Base-by-base conservation (phyloP, 139 green algal species). In the Nannochloris sp. region DNA sequence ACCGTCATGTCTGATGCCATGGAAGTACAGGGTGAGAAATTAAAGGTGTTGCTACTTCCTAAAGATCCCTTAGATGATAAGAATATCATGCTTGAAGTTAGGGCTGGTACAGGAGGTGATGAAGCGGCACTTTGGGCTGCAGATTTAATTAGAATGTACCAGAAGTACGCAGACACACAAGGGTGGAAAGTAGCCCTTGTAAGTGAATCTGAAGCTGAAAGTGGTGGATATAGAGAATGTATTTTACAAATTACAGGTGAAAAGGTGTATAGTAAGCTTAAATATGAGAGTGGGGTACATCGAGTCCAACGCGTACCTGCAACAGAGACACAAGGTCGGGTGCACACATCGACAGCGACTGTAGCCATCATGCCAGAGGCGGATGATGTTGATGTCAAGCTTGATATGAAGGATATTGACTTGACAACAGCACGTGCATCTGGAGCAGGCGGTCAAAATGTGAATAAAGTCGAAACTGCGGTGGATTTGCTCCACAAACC, bases 401-500 rank as follows among this genome's bases (percentile, higher is more conserved):
- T 94, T 45, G 79, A 91, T 47, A 66, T 80, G 15, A 92, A 89
- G 58, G 88, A 95, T 63, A 83, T 94, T 44, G 88, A 92, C 42
- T 66, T 95, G 25, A 82, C 62, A 4, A 93, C 86, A 0, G 83
- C 88, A 25, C 63, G 88, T 12, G 86, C 83, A 8, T 72, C 82
- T 3, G 88, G 88, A 29, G 85, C 88, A 27, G 88, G 88, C 42
- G 88, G 88, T 4, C 88, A 95, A 74, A 95, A 95, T 60, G 88
- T 95, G 48, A 95, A 95, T 78, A 95, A 95, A 75, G 88, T 97
- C 35, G 93, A 97, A 73, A 96, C 92, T 23, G 94, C 94, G 7
- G 80, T 97, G n/a, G 93, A 98, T 75, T 76, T 99, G n/a, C 68
- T 90, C 8, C 93, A 99, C 80, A 96, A 96, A 69, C 94, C 94